Evolutionary conservation across 2,329 filamentous ascomycete genomes (phyloP), one percentile per base, ranked within the genome.

Genomic region (Colletotrichum cordylinicola): DNA sequence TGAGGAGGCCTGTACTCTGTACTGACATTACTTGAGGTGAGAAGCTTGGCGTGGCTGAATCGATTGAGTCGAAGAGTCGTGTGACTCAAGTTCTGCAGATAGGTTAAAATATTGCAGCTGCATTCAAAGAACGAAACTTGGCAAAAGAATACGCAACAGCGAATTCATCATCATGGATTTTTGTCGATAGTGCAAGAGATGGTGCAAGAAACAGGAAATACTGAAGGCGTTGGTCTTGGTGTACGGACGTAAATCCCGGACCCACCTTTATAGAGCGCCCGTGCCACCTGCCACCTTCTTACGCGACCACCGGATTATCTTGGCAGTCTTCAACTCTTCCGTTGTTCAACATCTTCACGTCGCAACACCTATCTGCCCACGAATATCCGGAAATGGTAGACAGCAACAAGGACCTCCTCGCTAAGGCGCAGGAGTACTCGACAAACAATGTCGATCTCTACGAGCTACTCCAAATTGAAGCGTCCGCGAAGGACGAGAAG

Each of bases 401-500:
- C 29, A 71, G 85, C 76, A 81, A 88, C 73, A 87, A 86, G 65
- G 90, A 91, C 60, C 86, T 92, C 62, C 79, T 90, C 72, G 84
- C 87, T 35, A 88, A 88, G 77, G 90, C 90, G 70, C 86, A 89
- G 82, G 90, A 92, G 77, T 91, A 92, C 79, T 92, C 92, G 56
- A 86, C 89, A 70, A 87, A 89, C n/a, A 87, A 90, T 73, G 83
- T 91, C 79, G 95, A 98, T 84, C 94, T 96, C 78, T 98, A 97
- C 87, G 91, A 91, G 31, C 89, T 98, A 31, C 90, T 98, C 18
- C 90, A 90, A 71, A 88, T 97, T 66, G 87, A 92, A 72, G 88
- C 92, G 24, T 89, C 92, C 21, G 55, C 21, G 21, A 91, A 93
- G 1, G 86, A 89, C 24, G 93, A 94, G 72, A 86, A 91, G n/a